Evolutionary conservation across 108 stramenopile species (phyloP).

Genomic region (Schizochytrium sp.): DNA sequence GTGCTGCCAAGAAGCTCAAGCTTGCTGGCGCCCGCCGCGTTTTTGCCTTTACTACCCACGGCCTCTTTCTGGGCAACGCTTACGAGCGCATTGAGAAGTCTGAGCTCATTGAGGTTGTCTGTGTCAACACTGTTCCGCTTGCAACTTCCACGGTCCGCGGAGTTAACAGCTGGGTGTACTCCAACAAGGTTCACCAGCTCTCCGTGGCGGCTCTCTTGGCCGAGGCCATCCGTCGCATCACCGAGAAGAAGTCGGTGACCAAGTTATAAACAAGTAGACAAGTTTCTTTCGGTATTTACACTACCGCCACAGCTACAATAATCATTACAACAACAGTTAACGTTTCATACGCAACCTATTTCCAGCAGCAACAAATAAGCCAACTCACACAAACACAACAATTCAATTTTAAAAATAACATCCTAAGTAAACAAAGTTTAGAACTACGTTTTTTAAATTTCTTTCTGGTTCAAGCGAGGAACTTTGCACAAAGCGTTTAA

Average conservation of each 20-base stretch:
- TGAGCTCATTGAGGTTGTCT: slow-evolving; percentile 87
- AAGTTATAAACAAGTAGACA: background rate
- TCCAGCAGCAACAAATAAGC: no score
- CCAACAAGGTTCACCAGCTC: slow-evolving; percentile 86
- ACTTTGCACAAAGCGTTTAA: no score
- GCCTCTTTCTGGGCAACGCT: slow-evolving; percentile 95
- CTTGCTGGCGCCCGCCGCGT: slow-evolving; percentile 94
- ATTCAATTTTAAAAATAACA: no score
- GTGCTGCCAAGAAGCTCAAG: slow-evolving; percentile 92
- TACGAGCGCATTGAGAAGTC: slow-evolving; percentile 94
- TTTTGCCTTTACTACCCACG: slow-evolving; percentile 98
- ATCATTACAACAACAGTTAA: no score
- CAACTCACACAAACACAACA: no score
- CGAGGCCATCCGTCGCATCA: slow-evolving; percentile 98
- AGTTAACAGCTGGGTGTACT: slow-evolving; percentile 76
- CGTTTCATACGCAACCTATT: no score
- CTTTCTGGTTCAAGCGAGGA: no score
- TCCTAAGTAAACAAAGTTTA: no score
- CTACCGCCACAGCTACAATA: no score
- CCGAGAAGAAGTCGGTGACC: slow-evolving; percentile 97
- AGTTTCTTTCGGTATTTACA: background rate
- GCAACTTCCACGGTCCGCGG: slow-evolving; percentile 40
- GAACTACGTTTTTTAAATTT: no score
- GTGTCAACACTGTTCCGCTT: slow-evolving; percentile 78
- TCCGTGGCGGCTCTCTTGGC: slow-evolving; percentile 96